These are phyloP conservation scores for Paramecium sexaurelia DNA, from an alignment of 73 alveolate species.

Conservation along the genomic window DNA sequence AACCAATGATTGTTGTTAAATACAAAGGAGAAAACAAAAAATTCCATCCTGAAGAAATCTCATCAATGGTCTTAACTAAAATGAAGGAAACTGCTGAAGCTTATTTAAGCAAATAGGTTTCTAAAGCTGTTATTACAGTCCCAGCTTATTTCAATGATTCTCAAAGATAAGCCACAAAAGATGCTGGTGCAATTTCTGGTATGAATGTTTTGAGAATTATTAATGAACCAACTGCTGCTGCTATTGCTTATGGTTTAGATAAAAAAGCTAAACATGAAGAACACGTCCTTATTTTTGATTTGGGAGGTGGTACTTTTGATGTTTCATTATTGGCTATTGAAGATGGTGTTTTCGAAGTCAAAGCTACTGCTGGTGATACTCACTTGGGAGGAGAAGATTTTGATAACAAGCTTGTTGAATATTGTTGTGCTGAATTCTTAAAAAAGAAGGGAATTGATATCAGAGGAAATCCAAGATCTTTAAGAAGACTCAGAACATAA, in stretches of 20 bases:
- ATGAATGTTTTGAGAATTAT: conserved; percentile 78
- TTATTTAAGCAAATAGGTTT: conserved; percentile 78
- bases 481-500: conserved; percentile 83
- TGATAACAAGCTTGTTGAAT: conserved; percentile 83
- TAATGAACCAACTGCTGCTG: conserved; percentile 95
- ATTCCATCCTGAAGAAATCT: conserved; percentile 90
- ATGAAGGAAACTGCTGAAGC: conserved; percentile 92
- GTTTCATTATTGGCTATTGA: conserved; percentile 85
- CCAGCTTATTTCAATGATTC: conserved; percentile 86
- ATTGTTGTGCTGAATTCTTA: conserved; percentile 73
- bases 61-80: conserved; percentile 84
- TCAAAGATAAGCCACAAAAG: conserved; percentile 89
- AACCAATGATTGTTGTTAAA: conserved; percentile 81
- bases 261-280: conserved; percentile 77
- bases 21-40: conserved; percentile 77
- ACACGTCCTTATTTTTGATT: conserved; percentile 82
- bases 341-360: conserved; percentile 88
- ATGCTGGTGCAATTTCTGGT: conserved; percentile 88
- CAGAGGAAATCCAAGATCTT: conserved; percentile 75
- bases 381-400: conserved; percentile 96
- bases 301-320: conserved; percentile 92
- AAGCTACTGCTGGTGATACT: conserved; percentile 89
- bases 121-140: conserved; percentile 89
- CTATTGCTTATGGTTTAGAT: conserved; percentile 94
- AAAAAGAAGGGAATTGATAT: conserved; percentile 80